Evolutionary conservation across 1,284 basidiomycete species (phyloP).

Genomic region (Ganoderma multipileum): DNA sequence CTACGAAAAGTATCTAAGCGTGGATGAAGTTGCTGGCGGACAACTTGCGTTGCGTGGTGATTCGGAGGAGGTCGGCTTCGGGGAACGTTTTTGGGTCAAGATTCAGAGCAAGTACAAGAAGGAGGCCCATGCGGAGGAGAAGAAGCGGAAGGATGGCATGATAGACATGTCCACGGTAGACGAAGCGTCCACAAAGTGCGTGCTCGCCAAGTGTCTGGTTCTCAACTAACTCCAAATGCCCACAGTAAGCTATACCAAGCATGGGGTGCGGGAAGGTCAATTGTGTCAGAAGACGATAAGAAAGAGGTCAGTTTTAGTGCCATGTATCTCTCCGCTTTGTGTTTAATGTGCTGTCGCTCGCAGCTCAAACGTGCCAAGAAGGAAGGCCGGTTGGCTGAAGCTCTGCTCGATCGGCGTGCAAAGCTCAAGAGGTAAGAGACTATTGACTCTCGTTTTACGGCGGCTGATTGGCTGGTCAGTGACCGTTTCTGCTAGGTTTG

Average conservation of each 20-base stretch:
- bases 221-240: slow-evolving; percentile 1
- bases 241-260: slow-evolving; percentile 81
- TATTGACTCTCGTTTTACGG: not conserved
- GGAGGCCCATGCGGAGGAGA: slow-evolving; percentile 85
- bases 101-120: slow-evolving; percentile 91
- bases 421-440: slow-evolving; percentile 89
- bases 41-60: slow-evolving; percentile 81
- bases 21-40: slow-evolving; percentile 88
- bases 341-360: not conserved
- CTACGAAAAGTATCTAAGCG: slow-evolving; percentile 82
- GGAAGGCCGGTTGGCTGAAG: slow-evolving; percentile 89
- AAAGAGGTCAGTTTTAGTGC: slow-evolving; percentile 56
- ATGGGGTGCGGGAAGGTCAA: slow-evolving; percentile 84
- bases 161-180: slow-evolving; percentile 65
- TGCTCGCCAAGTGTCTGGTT: slow-evolving; percentile 20
- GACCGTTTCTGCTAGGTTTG: slow-evolving; percentile 18
- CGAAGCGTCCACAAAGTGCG: slow-evolving; percentile 76
- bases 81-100: slow-evolving; percentile 87
- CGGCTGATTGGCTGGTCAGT: slow-evolving; percentile 1
- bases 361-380: slow-evolving; percentile 86
- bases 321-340: slow-evolving; percentile 14
- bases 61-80: slow-evolving; percentile 81
- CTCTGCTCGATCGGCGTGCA: slow-evolving; percentile 85
- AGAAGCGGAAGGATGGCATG: slow-evolving; percentile 73
- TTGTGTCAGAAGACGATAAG: slow-evolving; percentile 77